These are phyloP conservation scores for Sporothrix humicola DNA, from an alignment of 2,329 filamentous ascomycete genomes.

Conservation along the genomic window DNA sequence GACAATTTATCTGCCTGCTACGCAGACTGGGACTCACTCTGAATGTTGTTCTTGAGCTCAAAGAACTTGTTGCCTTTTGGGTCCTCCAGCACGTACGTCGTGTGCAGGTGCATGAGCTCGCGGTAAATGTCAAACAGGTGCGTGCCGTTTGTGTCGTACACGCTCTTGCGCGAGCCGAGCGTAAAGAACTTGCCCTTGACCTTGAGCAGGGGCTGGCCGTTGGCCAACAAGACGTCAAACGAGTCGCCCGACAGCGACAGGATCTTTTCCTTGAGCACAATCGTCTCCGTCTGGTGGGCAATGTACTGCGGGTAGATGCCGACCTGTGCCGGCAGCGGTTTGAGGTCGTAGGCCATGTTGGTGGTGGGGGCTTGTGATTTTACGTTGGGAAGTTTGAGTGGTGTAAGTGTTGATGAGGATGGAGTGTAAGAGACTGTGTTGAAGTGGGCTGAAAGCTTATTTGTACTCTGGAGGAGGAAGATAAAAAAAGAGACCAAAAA, in stretches of 20 bases:
- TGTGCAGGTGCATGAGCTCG: conserved; percentile 57
- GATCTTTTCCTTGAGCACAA: conserved; percentile 66
- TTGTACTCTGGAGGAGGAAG: conserved; percentile 1
- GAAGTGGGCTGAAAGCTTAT: background rate
- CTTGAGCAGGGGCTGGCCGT: conserved; percentile 59
- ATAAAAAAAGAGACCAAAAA: background rate
- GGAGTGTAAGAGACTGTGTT: background rate
- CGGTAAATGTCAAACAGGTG: conserved; percentile 65
- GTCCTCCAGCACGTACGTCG: conserved; percentile 58
- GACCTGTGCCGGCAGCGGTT: conserved; percentile 32
- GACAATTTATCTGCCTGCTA: background rate
- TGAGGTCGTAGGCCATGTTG: conserved; percentile 29
- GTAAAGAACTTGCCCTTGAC: conserved; percentile 62
- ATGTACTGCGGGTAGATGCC: conserved; percentile 35
- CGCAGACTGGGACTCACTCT: too few species aligned
- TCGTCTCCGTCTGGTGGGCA: conserved; percentile 47
- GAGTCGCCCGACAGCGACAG: conserved; percentile 67
- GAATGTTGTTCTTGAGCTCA: conserved; percentile 61
- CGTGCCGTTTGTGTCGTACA: conserved; percentile 58
- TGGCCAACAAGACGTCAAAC: conserved; percentile 65
- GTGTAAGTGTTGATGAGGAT: background rate
- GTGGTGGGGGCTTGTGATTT: too few species aligned
- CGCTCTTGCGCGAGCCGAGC: conserved; percentile 60
- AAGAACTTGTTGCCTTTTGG: conserved; percentile 55
- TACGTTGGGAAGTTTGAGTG: too few species aligned